Evolutionary conservation across 257 asterid genomes (phyloP).

Genomic region (Oldenlandia corymbosa): DNA sequence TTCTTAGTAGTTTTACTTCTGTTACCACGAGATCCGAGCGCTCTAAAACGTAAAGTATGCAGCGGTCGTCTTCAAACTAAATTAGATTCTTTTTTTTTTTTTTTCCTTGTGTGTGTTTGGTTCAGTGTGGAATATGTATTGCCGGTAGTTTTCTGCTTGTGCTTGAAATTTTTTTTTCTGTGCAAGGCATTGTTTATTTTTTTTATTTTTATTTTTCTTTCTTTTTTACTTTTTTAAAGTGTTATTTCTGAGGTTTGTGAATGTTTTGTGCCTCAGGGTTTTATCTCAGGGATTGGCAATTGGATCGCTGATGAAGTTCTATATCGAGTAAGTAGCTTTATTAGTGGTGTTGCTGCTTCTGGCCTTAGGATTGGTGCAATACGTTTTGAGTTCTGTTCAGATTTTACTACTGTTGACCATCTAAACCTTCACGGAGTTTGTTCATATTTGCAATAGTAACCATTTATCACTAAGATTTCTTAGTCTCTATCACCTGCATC

Average conservation of each 20-base stretch:
- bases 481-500: conserved; percentile 4
- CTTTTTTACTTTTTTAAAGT: neutral
- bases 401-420: neutral
- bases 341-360: neutral
- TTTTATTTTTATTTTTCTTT: too few species aligned
- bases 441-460: neutral
- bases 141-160: neutral
- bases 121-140: neutral
- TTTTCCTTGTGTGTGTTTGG: too few species aligned
- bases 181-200: too few species aligned
- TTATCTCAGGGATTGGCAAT: conserved; percentile 94
- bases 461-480: conserved; percentile 4
- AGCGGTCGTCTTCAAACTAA: neutral
- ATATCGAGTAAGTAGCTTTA: conserved; percentile 60
- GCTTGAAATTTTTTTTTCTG: neutral
- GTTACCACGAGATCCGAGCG: neutral
- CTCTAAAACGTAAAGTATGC: neutral
- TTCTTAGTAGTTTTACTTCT: neutral
- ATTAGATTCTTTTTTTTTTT: neutral
- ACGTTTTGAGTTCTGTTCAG: neutral
- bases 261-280: conserved; percentile 44
- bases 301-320: conserved; percentile 99
- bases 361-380: neutral
- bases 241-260: neutral
- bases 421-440: neutral